These are phyloP conservation scores for Tulasnella sp. DNA, from an alignment of 768 basidiomycete genomes.

Conservation along the genomic window DNA sequence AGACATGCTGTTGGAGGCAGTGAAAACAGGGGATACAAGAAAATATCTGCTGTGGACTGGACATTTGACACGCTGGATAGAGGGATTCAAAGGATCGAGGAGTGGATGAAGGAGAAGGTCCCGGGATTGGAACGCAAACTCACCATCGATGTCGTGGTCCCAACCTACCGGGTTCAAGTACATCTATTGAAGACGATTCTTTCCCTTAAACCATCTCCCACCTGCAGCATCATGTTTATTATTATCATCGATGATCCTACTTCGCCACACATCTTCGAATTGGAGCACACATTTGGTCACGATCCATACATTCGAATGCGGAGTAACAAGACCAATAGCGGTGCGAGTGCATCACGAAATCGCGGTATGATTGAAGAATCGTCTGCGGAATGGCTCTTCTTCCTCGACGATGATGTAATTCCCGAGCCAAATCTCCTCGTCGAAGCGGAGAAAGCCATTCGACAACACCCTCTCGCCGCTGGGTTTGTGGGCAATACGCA, in stretches of 20 bases:
- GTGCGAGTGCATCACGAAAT: constrained; percentile 44
- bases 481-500: constrained; percentile 42
- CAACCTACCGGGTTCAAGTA: constrained; percentile 42
- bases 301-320: constrained; percentile 44
- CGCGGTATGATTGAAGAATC: constrained; percentile 41
- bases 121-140: constrained; percentile 27
- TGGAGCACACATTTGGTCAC: constrained; percentile 31
- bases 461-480: constrained; percentile 34
- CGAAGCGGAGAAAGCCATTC: constrained; percentile 37
- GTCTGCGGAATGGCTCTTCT: constrained; percentile 43
- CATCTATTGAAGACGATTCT: constrained; percentile 35
- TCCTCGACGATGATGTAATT: constrained; percentile 47
- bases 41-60: constrained; percentile 36
- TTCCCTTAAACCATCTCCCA: constrained; percentile 30
- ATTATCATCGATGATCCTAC: constrained; percentile 44
- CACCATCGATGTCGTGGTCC: constrained; percentile 44
- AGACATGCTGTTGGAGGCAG: constrained; percentile 37
- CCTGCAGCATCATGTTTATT: constrained; percentile 41
- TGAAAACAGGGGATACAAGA: constrained; percentile 34
- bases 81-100: constrained; percentile 28
- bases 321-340: constrained; percentile 34
- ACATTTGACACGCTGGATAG: constrained; percentile 35
- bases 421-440: constrained; percentile 33
- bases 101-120: constrained; percentile 27
- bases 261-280: constrained; percentile 30